Conservation (phyloP, 2,329 filamentous ascomycete genomes). For the Aspergillus transmontanensis region DNA sequence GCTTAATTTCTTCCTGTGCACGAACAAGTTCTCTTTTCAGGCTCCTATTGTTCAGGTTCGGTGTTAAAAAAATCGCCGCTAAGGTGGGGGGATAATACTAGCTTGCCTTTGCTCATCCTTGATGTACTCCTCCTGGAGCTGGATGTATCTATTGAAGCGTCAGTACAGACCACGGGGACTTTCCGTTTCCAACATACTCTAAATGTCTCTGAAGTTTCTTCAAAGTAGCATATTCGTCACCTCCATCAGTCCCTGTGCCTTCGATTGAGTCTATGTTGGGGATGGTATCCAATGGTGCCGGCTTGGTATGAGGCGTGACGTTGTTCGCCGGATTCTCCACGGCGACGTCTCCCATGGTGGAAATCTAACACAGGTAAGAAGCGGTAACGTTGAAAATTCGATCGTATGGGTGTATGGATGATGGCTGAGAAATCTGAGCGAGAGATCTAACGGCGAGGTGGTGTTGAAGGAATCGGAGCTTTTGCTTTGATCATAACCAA, state of each 20-base stretch:
- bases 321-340: slow-evolving; percentile 79
- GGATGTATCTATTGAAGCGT: slow-evolving; percentile 70
- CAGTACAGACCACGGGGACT: slow-evolving; percentile 15
- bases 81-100: not conserved
- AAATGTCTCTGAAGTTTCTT: slow-evolving; percentile 97
- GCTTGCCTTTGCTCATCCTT: slow-evolving; percentile 94
- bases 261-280: slow-evolving; percentile 90
- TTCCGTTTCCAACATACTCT: slow-evolving; percentile 63
- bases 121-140: slow-evolving; percentile 99
- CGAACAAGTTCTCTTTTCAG: slow-evolving; percentile 95
- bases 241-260: slow-evolving; percentile 75
- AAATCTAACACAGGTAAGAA: slow-evolving; percentile 8
- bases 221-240: slow-evolving; percentile 90
- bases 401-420: not conserved
- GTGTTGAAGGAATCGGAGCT: slow-evolving; percentile 9
- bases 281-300: slow-evolving; percentile 73
- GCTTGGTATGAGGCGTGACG: slow-evolving; percentile 78
- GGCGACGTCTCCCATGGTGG: slow-evolving; percentile 79
- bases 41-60: slow-evolving; percentile 60
- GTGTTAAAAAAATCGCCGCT: slow-evolving; percentile 12
- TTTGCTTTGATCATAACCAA: slow-evolving; percentile 10
- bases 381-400: not conserved
- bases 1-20: slow-evolving; percentile 98
- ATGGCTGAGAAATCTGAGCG: not conserved
- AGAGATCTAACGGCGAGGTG: not conserved